phyloP scores from a whole-genome alignment of 192 early-diverging fungal genomes.

The Coemansia sp. region DNA sequence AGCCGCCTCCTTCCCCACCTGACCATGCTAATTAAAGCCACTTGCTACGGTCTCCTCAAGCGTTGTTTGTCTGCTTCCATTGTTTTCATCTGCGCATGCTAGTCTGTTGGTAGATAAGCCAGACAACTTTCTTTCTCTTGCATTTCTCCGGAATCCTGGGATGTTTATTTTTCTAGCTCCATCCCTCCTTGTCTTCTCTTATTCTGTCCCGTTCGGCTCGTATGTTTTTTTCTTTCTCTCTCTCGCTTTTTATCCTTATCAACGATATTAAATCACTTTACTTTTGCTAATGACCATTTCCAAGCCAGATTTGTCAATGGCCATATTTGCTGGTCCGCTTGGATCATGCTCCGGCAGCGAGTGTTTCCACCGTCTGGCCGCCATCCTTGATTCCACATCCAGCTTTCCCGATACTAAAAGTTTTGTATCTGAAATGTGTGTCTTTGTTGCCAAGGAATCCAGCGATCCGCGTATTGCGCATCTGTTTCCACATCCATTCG shows the following conservation, averaged over 20 bases:
- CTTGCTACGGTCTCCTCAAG: background rate
- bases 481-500: constrained; percentile 65
- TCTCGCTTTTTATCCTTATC: too few relatives aligned
- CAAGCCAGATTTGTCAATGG: constrained; percentile 40
- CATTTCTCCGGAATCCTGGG: too few relatives aligned
- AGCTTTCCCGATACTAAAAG: constrained; percentile 14
- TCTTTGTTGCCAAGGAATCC: constrained; percentile 61
- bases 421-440: constrained; percentile 70
- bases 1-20: too few relatives aligned
- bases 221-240: background rate
- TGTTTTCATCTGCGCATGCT: too few relatives aligned
- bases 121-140: too few relatives aligned
- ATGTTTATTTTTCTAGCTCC: too few relatives aligned
- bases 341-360: constrained; percentile 64
- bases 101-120: too few relatives aligned
- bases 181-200: too few relatives aligned
- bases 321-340: constrained; percentile 89
- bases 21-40: background rate
- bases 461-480: constrained; percentile 59
- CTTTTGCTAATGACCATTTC: background rate
- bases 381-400: background rate
- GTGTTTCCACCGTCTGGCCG: background rate
- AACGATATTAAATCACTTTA: too few relatives aligned
- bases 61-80: background rate
- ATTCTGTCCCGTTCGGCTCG: background rate